Evolutionary conservation across 1,139 yeast genomes (phyloP).

Genomic region (Candida sanyaensis): DNA sequence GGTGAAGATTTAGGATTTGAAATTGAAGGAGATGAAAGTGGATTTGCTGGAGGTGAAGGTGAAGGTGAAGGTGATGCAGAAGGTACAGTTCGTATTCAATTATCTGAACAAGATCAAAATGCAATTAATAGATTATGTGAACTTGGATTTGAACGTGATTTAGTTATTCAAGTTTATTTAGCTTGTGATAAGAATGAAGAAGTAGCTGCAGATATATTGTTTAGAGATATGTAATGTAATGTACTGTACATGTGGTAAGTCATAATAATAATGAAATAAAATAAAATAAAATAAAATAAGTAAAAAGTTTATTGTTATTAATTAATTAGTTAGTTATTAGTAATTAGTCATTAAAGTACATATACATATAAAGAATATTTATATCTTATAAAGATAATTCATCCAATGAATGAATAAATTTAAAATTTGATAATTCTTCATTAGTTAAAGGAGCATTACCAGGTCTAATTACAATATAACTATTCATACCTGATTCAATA

Average conservation of each 20-base stretch:
- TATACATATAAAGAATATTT: not conserved
- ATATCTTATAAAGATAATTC: conserved; percentile 14
- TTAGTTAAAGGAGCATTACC: conserved; percentile 65
- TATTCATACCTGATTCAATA: conserved; percentile 57
- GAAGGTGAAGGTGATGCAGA: conserved; percentile 34
- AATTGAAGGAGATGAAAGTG: conserved; percentile 35
- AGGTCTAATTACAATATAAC: conserved; percentile 65
- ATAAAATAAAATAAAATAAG: too few species aligned
- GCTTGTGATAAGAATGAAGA: conserved; percentile 99
- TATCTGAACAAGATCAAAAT: conserved; percentile 82
- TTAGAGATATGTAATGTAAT: conserved; percentile 46
- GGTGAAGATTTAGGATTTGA: conserved; percentile 51
- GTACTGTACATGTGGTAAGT: too few species aligned
- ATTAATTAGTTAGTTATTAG: not conserved
- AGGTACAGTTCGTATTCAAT: conserved; percentile 54
- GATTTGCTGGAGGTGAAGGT: conserved; percentile 24
- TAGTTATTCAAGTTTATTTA: conserved; percentile 91
- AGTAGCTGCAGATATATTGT: conserved; percentile 88
- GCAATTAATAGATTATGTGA: conserved; percentile 89
- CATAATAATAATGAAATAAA: too few species aligned
- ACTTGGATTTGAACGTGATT: conserved; percentile 85
- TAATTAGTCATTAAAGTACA: not conserved
- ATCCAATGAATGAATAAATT: conserved; percentile 21
- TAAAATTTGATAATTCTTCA: conserved; percentile 24
- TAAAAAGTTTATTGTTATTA: too few species aligned